Evolutionary conservation across 352 stramenopile species (phyloP), one percentile per base, ranked within the genome.

Genomic region (Globisporangium parvum): DNA sequence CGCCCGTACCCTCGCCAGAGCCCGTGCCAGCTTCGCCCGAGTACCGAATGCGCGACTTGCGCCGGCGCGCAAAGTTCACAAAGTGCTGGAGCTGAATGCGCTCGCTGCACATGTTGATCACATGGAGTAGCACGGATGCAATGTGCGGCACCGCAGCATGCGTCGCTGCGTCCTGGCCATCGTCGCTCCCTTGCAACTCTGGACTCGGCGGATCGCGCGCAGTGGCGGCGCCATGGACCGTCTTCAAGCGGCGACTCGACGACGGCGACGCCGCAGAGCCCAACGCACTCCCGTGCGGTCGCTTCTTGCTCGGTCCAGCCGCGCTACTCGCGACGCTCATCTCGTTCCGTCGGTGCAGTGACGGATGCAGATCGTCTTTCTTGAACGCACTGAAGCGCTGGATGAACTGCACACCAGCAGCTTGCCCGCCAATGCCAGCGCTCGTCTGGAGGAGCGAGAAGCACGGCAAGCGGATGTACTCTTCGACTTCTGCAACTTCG

Each of bases 51-150:
- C 78, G 79, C 12, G 80, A 91, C 55, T 86, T 85, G 63, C 84
- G 80, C 23, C 84, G 79, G 10, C 80, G 79, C 67, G 84, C 84
- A 68, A 93, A 93, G 62, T 91, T 91, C 35, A 93, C 81, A 48
- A 91, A 93, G 58, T 93, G 84, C 57, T 93, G 84, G 55, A 93
- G 57, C 50, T 93, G 84, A 57, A 93, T 91, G 35, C 84, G 77
- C 55, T 93, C 84, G 37, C 74, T 87, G 63, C 84, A 93, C 59
- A 91, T 81, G 50, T 82, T 88, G 51, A 93, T 90, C 31, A 87
- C 81, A 45, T 93, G 80, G 8, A 93, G 54, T n/a, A 93, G 56
- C 33, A 93, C 73, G 3, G 76, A 87, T 8, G 77, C 73, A 59
- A 93, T 85, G 56, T 91, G 77, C 39, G 82, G 82, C 53, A 84